Base-by-base conservation (phyloP, 1,284 basidiomycete species). In the Moesziomyces sp. region DNA sequence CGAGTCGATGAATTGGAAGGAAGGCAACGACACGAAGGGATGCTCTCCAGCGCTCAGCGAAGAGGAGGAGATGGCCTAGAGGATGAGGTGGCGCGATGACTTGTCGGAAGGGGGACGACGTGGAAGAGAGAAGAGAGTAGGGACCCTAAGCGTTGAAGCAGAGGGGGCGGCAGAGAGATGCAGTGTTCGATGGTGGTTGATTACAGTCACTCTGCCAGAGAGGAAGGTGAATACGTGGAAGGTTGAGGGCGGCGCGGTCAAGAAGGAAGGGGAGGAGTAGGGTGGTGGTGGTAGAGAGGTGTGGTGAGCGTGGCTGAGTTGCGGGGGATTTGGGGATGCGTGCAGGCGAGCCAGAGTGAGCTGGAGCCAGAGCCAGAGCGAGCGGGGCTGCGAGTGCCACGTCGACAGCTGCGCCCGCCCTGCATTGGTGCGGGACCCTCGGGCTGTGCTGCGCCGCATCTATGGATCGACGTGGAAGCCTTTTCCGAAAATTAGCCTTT, bases 401-500 rank as follows among this genome's bases (percentile, higher is more conserved):
- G 26, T 28, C 26, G 26, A 28, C 35, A 35, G 35, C 35, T 40
- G 38, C 38, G 16, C 38, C 13, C 10, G 30, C 30, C 2, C 30
- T 28, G 46, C 53, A 42, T 46, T 33, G 42, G 33, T n/a, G 38
- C 38, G 5, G 33, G 40, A 26, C 35, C 49, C 33, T 51, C 23
- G 14, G 35, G 23, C 35, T 46, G 21, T 62, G 53, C 53, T 62
- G 42, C 47, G 19, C 53, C 19, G 18, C n/a, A 58, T 52, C 45
- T 21, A 58, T 58, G 59, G 66, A 68, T 62, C 42, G 66, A 68
- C 66, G 66, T 68, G 66, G 66, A 68, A 62, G 44, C 24, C 52
- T 44, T n/a, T 28, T 44, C 46, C 48, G 52, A 45, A 33, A 16
- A 33, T 49, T 67, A 45, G 8, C 28, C 14, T 13, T 11, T 23